Evolutionary conservation across 73 alveolate species (phyloP), one percentile per base, ranked within the genome.

Genomic region (Paramecium primaurelia): DNA sequence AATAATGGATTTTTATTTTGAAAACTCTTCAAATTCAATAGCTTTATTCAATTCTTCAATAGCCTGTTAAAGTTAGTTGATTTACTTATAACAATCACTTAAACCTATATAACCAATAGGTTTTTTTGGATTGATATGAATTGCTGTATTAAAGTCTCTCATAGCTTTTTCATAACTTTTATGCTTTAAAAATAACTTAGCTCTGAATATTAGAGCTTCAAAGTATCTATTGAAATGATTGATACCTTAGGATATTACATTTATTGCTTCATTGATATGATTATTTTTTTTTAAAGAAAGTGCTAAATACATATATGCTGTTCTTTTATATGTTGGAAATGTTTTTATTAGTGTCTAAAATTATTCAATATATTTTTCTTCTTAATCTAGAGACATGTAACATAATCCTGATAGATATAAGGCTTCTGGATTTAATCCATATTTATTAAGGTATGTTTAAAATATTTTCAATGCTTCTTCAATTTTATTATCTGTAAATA

Each of bases 191-290:
- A 49, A 87, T 20, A 94, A 68, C 37, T 94, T 89, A 11, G 96
- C 98, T 86, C 98, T 75, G 16, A 95, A 96, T 40, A 94, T 58
- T 58, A 71, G 93, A 1, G 96, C 95, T 42, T 95, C 98, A 32
- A 95, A 93, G 45, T 90, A 95, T 58, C 92, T 58, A 4, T 95
- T 92, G 69, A 92, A 93, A 9, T 92, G 34, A 32, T 36, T 30
- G 8, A 92, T 68, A 3, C 92, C 95, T 58, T 58, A 38, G 5
- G 90, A 38, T 88, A 92, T 34, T 73, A 86, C 64, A 59, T 86
- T 45, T 18, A 86, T 86, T 49, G 93, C 93, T 10, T 69, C 93
- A 30, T 86, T 45, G 1, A 86, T 86, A 1, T 32, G 75, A 58
- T 83, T 58, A 18, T 22, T 69, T 18, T 80, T 92, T 28, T 58